phyloP scores from a whole-genome alignment of 352 stramenopile species.

The Globisporangium splendens region DNA sequence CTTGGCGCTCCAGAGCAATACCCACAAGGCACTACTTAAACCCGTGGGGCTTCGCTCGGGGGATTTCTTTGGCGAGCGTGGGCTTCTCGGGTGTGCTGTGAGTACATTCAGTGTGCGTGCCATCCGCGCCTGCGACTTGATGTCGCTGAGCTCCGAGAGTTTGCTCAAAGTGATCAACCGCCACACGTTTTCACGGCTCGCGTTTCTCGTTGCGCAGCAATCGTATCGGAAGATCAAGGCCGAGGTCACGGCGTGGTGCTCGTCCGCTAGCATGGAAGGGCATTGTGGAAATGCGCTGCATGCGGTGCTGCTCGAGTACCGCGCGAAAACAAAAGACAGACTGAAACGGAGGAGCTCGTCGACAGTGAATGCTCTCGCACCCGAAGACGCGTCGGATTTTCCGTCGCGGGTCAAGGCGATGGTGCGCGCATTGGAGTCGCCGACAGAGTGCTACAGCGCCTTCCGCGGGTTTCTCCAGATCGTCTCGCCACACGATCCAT shows the following conservation, averaged over 20 bases:
- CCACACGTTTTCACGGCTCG: too few relatives aligned
- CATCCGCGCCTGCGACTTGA: too few relatives aligned
- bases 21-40: too few relatives aligned
- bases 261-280: not conserved
- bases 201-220: slow-evolving; percentile 21
- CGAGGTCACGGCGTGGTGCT: slow-evolving; percentile 1
- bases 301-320: not conserved
- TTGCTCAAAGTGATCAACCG: too few relatives aligned
- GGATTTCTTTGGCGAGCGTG: too few relatives aligned
- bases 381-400: not conserved
- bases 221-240: slow-evolving; percentile 5
- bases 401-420: not conserved
- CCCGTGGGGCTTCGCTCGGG: too few relatives aligned
- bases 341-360: not conserved
- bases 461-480: slow-evolving; percentile 12
- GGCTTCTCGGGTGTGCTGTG: too few relatives aligned
- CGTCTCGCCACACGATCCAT: slow-evolving; percentile 9
- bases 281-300: slow-evolving; percentile 2
- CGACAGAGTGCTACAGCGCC: slow-evolving; percentile 8
- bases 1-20: too few relatives aligned
- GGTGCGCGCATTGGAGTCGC: not conserved
- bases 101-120: too few relatives aligned
- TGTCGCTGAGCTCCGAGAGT: too few relatives aligned
- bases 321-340: not conserved
- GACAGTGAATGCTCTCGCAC: not conserved